These are phyloP conservation scores for Cladosporium velox DNA, from an alignment of 2,329 filamentous ascomycete genomes.

Conservation along the genomic window DNA sequence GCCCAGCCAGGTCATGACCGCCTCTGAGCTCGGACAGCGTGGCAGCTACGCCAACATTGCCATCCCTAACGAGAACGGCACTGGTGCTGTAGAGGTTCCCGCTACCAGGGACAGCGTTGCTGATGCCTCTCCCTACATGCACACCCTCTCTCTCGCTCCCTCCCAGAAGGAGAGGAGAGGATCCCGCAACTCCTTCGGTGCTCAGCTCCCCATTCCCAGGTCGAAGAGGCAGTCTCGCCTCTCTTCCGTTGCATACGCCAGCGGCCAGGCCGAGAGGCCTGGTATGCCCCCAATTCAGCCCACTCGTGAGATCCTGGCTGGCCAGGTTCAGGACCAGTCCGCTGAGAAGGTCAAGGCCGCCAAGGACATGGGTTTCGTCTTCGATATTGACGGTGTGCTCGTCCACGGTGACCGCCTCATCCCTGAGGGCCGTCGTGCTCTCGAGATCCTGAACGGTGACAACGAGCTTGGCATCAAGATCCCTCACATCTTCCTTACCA, in stretches of 20 bases:
- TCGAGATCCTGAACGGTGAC: slow-evolving; percentile 73
- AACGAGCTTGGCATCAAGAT: slow-evolving; percentile 80
- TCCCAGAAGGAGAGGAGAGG: slow-evolving; percentile 68
- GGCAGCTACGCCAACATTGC: slow-evolving; percentile 41
- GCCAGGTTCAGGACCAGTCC: slow-evolving; percentile 69
- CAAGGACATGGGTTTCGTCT: slow-evolving; percentile 81
- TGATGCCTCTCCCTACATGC: slow-evolving; percentile 70
- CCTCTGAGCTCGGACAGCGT: slow-evolving; percentile 34
- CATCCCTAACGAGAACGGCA: slow-evolving; percentile 49
- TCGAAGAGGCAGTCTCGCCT: slow-evolving; percentile 69
- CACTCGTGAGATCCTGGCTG: slow-evolving; percentile 67
- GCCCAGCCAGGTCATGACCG: slow-evolving; percentile 25
- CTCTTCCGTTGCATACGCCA: slow-evolving; percentile 59
- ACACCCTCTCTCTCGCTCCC: slow-evolving; percentile 67
- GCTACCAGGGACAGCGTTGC: slow-evolving; percentile 68
- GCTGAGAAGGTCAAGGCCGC: slow-evolving; percentile 66
- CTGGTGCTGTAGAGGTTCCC: slow-evolving; percentile 66
- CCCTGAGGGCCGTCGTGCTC: slow-evolving; percentile 64
- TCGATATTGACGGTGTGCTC: slow-evolving; percentile 75
- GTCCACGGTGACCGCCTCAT: slow-evolving; percentile 73
- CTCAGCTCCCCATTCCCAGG: slow-evolving; percentile 70
- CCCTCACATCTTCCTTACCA: slow-evolving; percentile 72
- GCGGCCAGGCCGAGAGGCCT: slow-evolving; percentile 51
- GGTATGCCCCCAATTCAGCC: slow-evolving; percentile 62
- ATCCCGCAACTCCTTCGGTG: slow-evolving; percentile 75